These are phyloP conservation scores for Nephelium lappaceum DNA, from an alignment of 345 rosid species.

Conservation along the genomic window DNA sequence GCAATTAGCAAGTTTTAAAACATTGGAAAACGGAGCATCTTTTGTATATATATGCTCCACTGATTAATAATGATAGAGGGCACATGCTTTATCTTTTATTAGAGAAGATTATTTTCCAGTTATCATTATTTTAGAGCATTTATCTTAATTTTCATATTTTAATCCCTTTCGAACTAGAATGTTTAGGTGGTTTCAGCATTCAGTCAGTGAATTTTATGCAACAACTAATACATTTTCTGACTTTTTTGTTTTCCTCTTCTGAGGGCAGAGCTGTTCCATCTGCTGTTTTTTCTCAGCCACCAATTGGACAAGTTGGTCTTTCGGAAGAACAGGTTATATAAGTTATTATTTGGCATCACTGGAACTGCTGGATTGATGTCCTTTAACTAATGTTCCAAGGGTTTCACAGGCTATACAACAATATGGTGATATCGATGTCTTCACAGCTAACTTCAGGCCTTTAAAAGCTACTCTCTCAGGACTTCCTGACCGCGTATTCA, in stretches of 20 bases:
- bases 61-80: neutral
- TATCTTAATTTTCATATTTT: neutral
- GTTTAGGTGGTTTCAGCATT: neutral
- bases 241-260: slow-evolving; percentile 1
- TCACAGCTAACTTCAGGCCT: slow-evolving; percentile 87
- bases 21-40: neutral
- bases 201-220: slow-evolving; percentile 4
- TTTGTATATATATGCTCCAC: neutral
- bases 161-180: neutral
- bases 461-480: slow-evolving; percentile 93
- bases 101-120: neutral
- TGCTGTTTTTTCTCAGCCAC: slow-evolving; percentile 97
- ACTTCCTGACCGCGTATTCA: slow-evolving; percentile 83
- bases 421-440: slow-evolving; percentile 78
- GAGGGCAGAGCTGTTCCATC: slow-evolving; percentile 79
- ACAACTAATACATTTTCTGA: neutral
- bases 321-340: slow-evolving; percentile 83
- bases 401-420: slow-evolving; percentile 72
- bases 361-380: slow-evolving; percentile 12
- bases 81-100: neutral
- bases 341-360: slow-evolving; percentile 7
- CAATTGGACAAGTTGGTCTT: slow-evolving; percentile 92
- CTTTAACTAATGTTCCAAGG: slow-evolving; percentile 20
- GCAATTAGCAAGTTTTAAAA: neutral
- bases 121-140: neutral